phyloP scores from a whole-genome alignment of 371 early-diverging fungal species.

The Apophysomyces elegans region DNA sequence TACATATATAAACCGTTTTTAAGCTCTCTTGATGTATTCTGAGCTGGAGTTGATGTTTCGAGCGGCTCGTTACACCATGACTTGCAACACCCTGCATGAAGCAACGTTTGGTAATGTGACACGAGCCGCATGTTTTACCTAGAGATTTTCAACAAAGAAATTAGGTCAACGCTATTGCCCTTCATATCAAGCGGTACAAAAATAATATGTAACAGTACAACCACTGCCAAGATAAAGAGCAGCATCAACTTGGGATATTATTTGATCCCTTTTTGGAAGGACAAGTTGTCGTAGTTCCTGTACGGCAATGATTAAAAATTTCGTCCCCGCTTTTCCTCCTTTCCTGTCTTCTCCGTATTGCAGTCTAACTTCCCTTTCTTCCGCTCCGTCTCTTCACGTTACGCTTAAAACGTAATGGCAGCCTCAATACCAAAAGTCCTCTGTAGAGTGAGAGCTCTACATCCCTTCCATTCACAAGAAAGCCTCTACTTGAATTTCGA shows the following conservation, averaged over 20 bases:
- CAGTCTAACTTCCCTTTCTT: slow-evolving; percentile 5
- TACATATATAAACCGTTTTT: too few species aligned
- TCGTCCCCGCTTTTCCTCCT: neutral
- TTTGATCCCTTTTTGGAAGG: too few species aligned
- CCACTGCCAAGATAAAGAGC: too few species aligned
- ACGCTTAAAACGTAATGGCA: slow-evolving; percentile 14
- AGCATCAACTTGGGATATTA: neutral
- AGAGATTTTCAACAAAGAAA: neutral
- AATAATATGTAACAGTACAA: too few species aligned
- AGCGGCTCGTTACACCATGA: neutral
- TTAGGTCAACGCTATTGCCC: too few species aligned
- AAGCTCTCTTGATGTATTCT: too few species aligned
- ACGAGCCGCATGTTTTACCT: neutral
- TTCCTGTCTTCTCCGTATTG: neutral
- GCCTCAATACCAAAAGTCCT: slow-evolving; percentile 33
- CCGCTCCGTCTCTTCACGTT: neutral
- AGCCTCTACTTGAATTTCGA: slow-evolving; percentile 73
- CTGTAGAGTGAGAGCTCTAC: slow-evolving; percentile 64
- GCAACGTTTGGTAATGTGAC: slow-evolving; percentile 5
- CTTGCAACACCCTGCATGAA: slow-evolving; percentile 4
- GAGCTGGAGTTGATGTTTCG: too few species aligned
- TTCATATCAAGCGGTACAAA: too few species aligned
- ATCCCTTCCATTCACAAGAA: slow-evolving; percentile 78
- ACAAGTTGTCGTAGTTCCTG: too few species aligned
- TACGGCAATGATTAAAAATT: slow-evolving; percentile 53